phyloP scores from a whole-genome alignment of 2,329 filamentous ascomycete genomes.

The Talaromyces sp. region DNA sequence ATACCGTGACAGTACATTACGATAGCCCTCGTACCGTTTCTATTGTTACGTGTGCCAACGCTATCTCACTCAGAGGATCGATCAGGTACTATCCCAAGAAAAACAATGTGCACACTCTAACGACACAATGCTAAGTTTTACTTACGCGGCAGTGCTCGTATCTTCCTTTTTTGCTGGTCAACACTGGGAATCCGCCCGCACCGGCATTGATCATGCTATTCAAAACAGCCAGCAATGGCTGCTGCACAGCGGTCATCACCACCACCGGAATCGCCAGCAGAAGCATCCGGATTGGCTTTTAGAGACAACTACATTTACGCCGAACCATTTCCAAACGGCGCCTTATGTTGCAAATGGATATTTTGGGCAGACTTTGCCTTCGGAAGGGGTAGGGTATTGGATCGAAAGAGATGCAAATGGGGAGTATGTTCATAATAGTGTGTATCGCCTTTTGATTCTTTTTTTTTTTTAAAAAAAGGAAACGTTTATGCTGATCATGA shows the following conservation, averaged over 20 bases:
- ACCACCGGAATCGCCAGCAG: not conserved
- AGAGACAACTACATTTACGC: constrained; percentile 7
- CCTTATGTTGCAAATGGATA: constrained; percentile 12
- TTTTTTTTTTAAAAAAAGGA: not conserved
- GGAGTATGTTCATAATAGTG: constrained; percentile 7
- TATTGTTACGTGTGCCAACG: not conserved
- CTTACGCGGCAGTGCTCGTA: not conserved
- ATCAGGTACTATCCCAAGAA: not conserved
- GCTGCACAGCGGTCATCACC: not conserved
- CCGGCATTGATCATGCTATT: not conserved
- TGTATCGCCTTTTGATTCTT: not conserved
- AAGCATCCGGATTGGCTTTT: constrained; percentile 1
- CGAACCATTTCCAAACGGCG: constrained; percentile 10
- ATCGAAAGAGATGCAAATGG: constrained; percentile 8
- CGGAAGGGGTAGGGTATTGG: constrained; percentile 12
- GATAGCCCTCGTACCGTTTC: not conserved
- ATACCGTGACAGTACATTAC: not conserved
- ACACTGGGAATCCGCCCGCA: not conserved
- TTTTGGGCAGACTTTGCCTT: constrained; percentile 9
- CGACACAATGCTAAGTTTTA: not conserved
- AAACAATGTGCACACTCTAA: not conserved
- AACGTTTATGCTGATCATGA: not conserved
- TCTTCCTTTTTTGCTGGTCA: not conserved
- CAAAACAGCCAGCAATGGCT: not conserved
- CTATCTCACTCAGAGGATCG: not conserved